Base-by-base conservation (phyloP, 2,329 filamentous ascomycete species). In the Cyclaneusma minus region DNA sequence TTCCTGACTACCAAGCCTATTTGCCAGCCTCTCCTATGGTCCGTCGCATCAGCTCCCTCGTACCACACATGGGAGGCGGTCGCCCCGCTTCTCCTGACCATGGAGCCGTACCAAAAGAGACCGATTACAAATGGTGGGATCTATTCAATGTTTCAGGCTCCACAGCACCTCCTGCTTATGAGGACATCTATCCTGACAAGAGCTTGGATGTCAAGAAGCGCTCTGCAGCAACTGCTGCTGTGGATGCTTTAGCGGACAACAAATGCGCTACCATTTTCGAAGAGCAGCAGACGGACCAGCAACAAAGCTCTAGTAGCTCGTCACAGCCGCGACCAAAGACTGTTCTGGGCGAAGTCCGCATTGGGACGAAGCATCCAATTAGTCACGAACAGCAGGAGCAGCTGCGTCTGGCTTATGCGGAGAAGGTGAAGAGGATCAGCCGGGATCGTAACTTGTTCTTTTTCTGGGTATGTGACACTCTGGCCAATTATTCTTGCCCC, bases 1-100 rank as follows among this genome's bases (percentile, higher is more conserved):
- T 81, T 29, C 70, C 75, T 7, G 73, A 76, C 38, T 85, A 85
- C 44, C 79, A 85, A 46, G 68, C 68, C 2, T 70, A 78, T 44
- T 44, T 70, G 11, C 61, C 60, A 35, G 54, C 58, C 31, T 48
- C 56, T 10, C 69, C 69, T 3, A 70, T 80, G 49, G 69, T 80
- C 54, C 71, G 75, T 35, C 68, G 75, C 27, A 74, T 84, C 37
- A 77, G 71, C 32, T 74, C 76, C 24, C 52, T 83, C 17, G 72
- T 84, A 38, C 75, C 77, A n/a, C 65, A 73, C 35, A 68, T 72
- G 41, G 55, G 56, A 27, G 54, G 52, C 13, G 47, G 55, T 17
- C 56, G 64, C 25, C 62, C 68, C 4, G 62, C 53, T 12, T 57
- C 61, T 3, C 50, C 59, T 4, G 51, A 43, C 10, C 50, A 52